A percentile compares a stretch with the other conserved stretches of the same genome.
These are phyloP conservation scores for Trichoderma erinaceum DNA, from an alignment of 495 filamentous ascomycete genomes.

Conservation along the genomic window DNA sequence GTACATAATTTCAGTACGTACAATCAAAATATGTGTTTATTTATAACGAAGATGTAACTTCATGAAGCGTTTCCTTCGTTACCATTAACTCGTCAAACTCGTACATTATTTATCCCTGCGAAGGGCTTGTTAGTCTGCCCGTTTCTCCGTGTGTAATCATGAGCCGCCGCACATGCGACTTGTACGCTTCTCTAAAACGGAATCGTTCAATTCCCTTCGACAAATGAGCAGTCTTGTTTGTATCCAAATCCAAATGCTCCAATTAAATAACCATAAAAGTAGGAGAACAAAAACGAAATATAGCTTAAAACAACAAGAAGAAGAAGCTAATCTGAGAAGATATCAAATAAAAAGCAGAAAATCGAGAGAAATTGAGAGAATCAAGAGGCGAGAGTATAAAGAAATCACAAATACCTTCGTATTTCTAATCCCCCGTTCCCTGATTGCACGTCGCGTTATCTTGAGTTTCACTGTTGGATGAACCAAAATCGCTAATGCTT, in stretches of 20 bases:
- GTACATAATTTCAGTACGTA: not conserved
- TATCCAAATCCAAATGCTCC: not conserved
- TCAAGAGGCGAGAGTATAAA: too few relatives aligned
- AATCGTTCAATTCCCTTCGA: not conserved
- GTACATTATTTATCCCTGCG: conserved; percentile 1
- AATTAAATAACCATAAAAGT: not conserved
- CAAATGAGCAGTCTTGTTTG: not conserved
- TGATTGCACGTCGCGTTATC: not conserved
- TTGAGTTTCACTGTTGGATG: not conserved
- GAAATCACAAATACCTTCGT: too few relatives aligned
- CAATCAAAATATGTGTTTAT: not conserved
- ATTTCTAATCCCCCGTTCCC: not conserved
- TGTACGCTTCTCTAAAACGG: not conserved
- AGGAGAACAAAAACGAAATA: not conserved
- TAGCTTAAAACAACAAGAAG: too few relatives aligned
- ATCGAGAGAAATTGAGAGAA: too few relatives aligned
- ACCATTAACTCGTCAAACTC: not conserved
- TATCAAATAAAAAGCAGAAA: too few relatives aligned
- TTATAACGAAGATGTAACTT: conserved; percentile 25
- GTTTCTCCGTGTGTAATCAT: not conserved
- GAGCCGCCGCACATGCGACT: not conserved
- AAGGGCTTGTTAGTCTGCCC: conserved; percentile 9
- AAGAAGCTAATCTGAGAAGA: too few relatives aligned
- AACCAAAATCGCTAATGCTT: not conserved
- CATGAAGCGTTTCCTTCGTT: not conserved